A percentile compares a stretch with the other conserved stretches of the same genome.
Evolutionary conservation across 495 filamentous ascomycete genomes (phyloP).

Genomic region (Neurospora cerealis): DNA sequence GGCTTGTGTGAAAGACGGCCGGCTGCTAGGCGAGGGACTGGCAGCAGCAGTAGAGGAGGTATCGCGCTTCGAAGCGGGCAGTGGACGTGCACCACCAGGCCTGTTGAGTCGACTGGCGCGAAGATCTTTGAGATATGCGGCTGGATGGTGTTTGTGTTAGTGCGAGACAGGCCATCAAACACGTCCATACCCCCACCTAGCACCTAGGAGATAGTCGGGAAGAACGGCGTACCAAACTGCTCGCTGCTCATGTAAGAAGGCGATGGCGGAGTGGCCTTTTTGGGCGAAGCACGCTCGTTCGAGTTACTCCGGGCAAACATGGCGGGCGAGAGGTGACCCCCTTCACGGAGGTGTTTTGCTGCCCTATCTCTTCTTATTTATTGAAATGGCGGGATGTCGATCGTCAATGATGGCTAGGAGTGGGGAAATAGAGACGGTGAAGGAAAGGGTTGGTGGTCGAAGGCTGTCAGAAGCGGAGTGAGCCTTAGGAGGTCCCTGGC

Average conservation of each 20-base stretch:
- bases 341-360: background rate
- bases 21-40: conserved; percentile 16
- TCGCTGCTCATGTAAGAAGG: conserved; percentile 78
- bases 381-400: background rate
- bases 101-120: conserved; percentile 67
- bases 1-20: conserved; percentile 20
- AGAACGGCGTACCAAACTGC: conserved; percentile 62
- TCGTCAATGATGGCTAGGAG: background rate
- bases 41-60: conserved; percentile 6
- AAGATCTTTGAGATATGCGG: conserved; percentile 69
- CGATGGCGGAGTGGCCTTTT: conserved; percentile 61
- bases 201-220: background rate
- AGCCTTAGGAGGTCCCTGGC: background rate
- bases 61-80: conserved; percentile 38
- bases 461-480: background rate
- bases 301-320: conserved; percentile 25
- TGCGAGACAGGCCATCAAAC: background rate
- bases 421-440: background rate
- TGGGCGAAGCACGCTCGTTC: conserved; percentile 25
- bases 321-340: conserved; percentile 1
- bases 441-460: background rate
- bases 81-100: conserved; percentile 72
- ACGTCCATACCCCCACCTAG: background rate
- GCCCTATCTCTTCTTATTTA: background rate
- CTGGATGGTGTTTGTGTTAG: conserved; percentile 33